Evolutionary conservation across 257 asterid species (phyloP), one percentile per base, ranked within the genome.

Genomic region (Penstemon davidsonii): DNA sequence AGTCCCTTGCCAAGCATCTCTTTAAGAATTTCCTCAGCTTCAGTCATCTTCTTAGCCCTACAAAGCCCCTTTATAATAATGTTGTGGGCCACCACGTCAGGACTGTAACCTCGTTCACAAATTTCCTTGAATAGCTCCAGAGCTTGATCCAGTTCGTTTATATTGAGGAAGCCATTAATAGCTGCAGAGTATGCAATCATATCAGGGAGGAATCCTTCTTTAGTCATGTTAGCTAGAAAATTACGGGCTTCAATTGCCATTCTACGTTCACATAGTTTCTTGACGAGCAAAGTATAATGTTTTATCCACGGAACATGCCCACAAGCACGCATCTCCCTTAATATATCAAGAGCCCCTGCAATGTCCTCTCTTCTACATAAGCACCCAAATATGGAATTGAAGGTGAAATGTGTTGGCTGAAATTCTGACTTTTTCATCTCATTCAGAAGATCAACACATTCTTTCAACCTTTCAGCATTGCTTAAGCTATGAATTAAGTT

Each of bases 261-360:
- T 63, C 93, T 88, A 15, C 73, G 64, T 66, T 79, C 79, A 64
- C 96, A 92, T 13, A 92, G 79, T 68, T 80, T 86, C 78, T 79
- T 75, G 45, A 84, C 80, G 60, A 92, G 98, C 54, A 85, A 67
- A 0, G 96, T 86, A 54, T 85, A 85, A 74, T 90, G 53, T 77
- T 90, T 92, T 75, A 92, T 92, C 98, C 98, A 92, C 25, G 98
- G 98, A 67, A 75, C 85, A 61, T 85, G 84, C 76, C 98, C 96
- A 59, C 73, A 49, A 43, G 49, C 68, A 59, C 95, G 93, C 93
- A 92, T 90, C 77, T 84, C 89, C 81, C 69, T 83, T 66, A 90
- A 65, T 60, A 92, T 66, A 69, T 73, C 73, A 73, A 90, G 85
- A 68, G 92, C 91, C 45, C 84, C 88, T 51, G 36, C 72, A 64